Evolutionary conservation across 2,329 filamentous ascomycete genomes (phyloP).

Genomic region (Geosmithia flava): DNA sequence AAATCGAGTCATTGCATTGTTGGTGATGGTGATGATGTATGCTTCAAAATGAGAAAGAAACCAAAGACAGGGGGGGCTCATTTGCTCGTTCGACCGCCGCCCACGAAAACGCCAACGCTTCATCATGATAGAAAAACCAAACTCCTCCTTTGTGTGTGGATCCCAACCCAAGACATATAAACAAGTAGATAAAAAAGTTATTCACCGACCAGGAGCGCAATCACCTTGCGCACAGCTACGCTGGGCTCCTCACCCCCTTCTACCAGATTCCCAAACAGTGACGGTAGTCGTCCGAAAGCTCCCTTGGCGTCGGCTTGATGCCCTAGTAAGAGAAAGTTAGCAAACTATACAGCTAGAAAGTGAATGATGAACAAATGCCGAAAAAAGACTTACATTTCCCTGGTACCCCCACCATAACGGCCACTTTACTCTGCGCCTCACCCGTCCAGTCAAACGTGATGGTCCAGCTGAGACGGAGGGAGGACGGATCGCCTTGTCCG

Average conservation of each 20-base stretch:
- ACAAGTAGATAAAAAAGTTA: not conserved
- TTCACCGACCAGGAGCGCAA: constrained; percentile 40
- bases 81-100: too few relatives aligned
- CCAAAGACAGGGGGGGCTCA: too few relatives aligned
- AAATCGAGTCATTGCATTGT: too few relatives aligned
- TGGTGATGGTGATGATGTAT: not conserved
- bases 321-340: constrained; percentile 30
- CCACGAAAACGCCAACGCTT: not conserved
- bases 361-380: not conserved
- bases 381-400: constrained; percentile 43
- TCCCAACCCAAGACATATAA: not conserved
- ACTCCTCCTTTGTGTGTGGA: not conserved
- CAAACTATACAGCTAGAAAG: constrained; percentile 4
- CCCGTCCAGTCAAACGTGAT: constrained; percentile 63
- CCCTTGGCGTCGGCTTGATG: constrained; percentile 42
- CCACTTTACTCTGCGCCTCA: constrained; percentile 49
- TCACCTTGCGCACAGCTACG: constrained; percentile 44
- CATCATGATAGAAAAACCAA: not conserved
- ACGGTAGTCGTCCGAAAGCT: constrained; percentile 44
- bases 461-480: constrained; percentile 46
- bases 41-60: not conserved
- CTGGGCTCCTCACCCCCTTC: constrained; percentile 40
- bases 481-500: constrained; percentile 14
- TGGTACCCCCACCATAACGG: constrained; percentile 42
- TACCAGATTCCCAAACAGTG: constrained; percentile 47